phyloP scores from a whole-genome alignment of 176 grass and related monocot species.

The Triticum aestivum region DNA sequence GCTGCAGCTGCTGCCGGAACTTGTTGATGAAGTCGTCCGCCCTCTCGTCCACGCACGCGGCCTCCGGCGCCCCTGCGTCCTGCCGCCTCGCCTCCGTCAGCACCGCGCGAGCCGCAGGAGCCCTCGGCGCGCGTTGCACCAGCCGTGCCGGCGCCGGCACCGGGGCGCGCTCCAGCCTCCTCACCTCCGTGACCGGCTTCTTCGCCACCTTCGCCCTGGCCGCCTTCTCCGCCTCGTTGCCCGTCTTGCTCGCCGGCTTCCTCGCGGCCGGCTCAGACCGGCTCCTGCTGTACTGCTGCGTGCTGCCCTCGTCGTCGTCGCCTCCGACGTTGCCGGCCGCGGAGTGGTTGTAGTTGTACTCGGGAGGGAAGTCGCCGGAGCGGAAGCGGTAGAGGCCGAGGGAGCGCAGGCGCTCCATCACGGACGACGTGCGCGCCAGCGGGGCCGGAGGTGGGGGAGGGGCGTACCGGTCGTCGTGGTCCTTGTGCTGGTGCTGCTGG shows the following conservation, averaged over 20 bases:
- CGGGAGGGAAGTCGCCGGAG: slow-evolving; percentile 68
- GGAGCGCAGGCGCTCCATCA: slow-evolving; percentile 75
- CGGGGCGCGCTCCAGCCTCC: slow-evolving; percentile 24
- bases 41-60: slow-evolving; percentile 44
- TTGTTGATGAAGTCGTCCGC: slow-evolving; percentile 80
- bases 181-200: slow-evolving; percentile 14
- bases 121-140: slow-evolving; percentile 16
- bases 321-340: not conserved
- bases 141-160: not conserved
- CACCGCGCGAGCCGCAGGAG: not conserved
- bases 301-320: not conserved
- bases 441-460: slow-evolving; percentile 13
- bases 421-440: slow-evolving; percentile 47
- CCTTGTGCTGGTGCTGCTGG: not conserved
- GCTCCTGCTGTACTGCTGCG: slow-evolving; percentile 36
- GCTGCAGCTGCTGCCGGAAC: slow-evolving; percentile 72
- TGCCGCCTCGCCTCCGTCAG: not conserved
- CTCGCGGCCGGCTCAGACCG: slow-evolving; percentile 37
- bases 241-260: not conserved
- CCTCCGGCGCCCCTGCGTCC: slow-evolving; percentile 3
- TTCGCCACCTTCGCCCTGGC: not conserved
- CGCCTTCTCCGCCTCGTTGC: not conserved
- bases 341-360: slow-evolving; percentile 23
- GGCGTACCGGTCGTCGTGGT: not conserved
- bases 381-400: slow-evolving; percentile 66